A percentile compares a stretch with the other conserved stretches of the same genome.
phyloP scores from a whole-genome alignment of 306 rosid genomes.

The Quillaja saponaria region DNA sequence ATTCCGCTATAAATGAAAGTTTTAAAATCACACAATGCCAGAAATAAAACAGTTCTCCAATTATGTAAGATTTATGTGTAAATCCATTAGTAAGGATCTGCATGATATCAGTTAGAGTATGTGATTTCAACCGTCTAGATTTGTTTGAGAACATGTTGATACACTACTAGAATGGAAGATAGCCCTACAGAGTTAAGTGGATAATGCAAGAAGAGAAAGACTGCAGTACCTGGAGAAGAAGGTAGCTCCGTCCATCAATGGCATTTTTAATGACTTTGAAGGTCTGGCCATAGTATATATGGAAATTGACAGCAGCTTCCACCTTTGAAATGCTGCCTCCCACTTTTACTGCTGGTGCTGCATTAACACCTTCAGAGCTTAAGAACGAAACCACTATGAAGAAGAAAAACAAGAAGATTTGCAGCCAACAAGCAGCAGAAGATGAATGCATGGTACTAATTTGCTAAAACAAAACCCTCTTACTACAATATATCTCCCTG shows the following conservation, averaged over 20 bases:
- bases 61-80: too few species aligned
- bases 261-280: conserved; percentile 90
- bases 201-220: not conserved
- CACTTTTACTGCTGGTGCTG: conserved; percentile 41
- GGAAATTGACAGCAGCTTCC: conserved; percentile 75
- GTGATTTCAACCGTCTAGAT: not conserved
- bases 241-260: conserved; percentile 85
- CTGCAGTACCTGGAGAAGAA: conserved; percentile 81
- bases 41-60: too few species aligned
- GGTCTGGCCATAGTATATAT: conserved; percentile 83
- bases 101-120: too few species aligned
- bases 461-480: not conserved
- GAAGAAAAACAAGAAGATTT: conserved; percentile 33
- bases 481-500: not conserved
- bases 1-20: too few species aligned
- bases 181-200: too few species aligned
- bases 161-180: too few species aligned
- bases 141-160: not conserved
- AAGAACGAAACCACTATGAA: conserved; percentile 33
- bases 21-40: too few species aligned
- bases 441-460: conserved; percentile 36
- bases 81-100: too few species aligned
- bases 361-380: conserved; percentile 35
- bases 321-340: conserved; percentile 71
- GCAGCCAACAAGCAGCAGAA: conserved; percentile 32